These are phyloP conservation scores for Miamiensis avidus DNA, from an alignment of 169 alveolate species.

Conservation along the genomic window DNA sequence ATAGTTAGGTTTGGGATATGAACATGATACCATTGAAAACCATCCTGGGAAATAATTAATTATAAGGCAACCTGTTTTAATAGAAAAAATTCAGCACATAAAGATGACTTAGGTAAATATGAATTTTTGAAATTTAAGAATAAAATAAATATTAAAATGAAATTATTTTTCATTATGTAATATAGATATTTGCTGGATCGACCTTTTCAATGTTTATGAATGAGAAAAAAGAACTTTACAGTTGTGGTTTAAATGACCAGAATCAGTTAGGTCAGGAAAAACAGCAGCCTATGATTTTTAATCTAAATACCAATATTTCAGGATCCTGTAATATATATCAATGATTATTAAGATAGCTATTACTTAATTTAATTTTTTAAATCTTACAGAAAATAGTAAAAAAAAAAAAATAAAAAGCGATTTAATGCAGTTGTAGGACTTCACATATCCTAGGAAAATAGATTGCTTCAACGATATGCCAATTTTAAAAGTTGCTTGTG, in stretches of 20 bases:
- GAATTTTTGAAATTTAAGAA: neutral
- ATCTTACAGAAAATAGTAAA: neutral
- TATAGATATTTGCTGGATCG: slow-evolving; percentile 17
- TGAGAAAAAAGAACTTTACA: slow-evolving; percentile 6
- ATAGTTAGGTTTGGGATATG: slow-evolving; percentile 41
- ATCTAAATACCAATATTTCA: slow-evolving; percentile 8
- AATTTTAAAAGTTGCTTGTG: slow-evolving; percentile 50
- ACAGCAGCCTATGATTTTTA: slow-evolving; percentile 4
- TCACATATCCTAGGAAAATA: slow-evolving; percentile 11
- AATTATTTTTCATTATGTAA: neutral
- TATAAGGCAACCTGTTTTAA: neutral
- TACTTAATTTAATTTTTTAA: neutral
- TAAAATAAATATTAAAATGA: neutral
- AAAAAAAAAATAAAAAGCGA: slow-evolving; percentile 4
- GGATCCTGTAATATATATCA: neutral
- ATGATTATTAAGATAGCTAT: neutral
- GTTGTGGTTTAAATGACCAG: slow-evolving; percentile 24
- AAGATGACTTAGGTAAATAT: neutral
- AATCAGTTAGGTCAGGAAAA: slow-evolving; percentile 18
- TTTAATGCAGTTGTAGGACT: neutral
- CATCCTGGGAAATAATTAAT: neutral
- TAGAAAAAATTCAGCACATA: slow-evolving; percentile 2
- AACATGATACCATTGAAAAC: slow-evolving; percentile 23
- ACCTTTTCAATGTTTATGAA: slow-evolving; percentile 32
- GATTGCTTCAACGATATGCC: slow-evolving; percentile 25